Evolutionary conservation across 768 basidiomycete genomes (phyloP).

Genomic region (Kwoniella newhampshirensis): DNA sequence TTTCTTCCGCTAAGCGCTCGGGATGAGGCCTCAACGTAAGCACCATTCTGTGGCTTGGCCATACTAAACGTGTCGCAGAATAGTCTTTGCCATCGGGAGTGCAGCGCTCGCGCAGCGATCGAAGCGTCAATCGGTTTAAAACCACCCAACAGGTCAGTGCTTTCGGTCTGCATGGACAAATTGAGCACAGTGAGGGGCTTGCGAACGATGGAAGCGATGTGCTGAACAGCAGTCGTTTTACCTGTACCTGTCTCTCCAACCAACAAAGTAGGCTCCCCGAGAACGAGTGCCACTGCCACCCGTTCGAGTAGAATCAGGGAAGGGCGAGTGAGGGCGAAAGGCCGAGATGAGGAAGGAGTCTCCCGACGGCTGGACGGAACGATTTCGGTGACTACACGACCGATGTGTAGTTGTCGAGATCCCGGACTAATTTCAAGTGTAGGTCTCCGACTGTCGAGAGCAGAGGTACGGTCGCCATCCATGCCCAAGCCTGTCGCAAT

Average conservation of each 20-base stretch:
- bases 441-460: constrained; percentile 66
- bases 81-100: constrained; percentile 71
- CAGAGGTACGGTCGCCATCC: constrained; percentile 71
- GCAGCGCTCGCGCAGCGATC: constrained; percentile 68
- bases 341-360: constrained; percentile 45
- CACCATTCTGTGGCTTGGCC: constrained; percentile 72
- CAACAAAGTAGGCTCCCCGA: constrained; percentile 79
- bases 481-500: constrained; percentile 67
- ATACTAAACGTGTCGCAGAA: constrained; percentile 83
- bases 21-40: constrained; percentile 75
- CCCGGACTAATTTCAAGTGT: constrained; percentile 63
- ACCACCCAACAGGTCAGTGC: constrained; percentile 88
- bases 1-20: constrained; percentile 77
- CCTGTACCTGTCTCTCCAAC: constrained; percentile 99
- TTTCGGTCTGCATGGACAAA: constrained; percentile 92
- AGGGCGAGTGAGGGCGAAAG: constrained; percentile 86
- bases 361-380: constrained; percentile 14
- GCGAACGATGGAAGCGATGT: constrained; percentile 75
- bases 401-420: constrained; percentile 62
- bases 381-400: constrained; percentile 58
- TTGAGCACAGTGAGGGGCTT: constrained; percentile 83
- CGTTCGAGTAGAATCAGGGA: constrained; percentile 76
- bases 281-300: constrained; percentile 69
- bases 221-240: constrained; percentile 88
- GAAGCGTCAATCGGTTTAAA: constrained; percentile 93